phyloP scores from a whole-genome alignment of 257 asterid species.

The Solanum sitiens region DNA sequence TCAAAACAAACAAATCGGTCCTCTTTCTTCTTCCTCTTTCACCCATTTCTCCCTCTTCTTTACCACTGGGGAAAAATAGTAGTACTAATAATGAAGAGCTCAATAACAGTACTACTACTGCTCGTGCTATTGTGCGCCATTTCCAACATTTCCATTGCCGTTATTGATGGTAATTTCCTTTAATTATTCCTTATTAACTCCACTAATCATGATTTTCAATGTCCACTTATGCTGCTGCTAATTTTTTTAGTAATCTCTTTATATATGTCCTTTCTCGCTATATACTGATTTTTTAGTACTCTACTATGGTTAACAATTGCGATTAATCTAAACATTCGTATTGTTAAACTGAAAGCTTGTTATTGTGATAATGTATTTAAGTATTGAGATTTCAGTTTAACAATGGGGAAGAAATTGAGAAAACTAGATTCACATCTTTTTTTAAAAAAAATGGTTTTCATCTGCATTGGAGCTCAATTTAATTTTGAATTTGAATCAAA shows the following conservation, averaged over 20 bases:
- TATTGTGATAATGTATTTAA: not conserved
- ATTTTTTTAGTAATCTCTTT: not conserved
- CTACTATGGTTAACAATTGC: too few relatives aligned
- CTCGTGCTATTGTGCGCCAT: slow-evolving; percentile 37
- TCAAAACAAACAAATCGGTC: slow-evolving; percentile 8
- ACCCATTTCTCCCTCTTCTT: not conserved
- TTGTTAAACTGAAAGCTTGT: not conserved
- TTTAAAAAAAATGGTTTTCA: rapidly evolving
- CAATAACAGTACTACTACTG: slow-evolving; percentile 31
- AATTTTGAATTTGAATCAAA: too few relatives aligned
- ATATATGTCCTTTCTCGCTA: not conserved
- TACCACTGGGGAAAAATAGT: not conserved
- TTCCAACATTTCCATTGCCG: slow-evolving; percentile 29
- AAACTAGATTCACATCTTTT: not conserved
- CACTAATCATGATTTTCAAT: too few relatives aligned
- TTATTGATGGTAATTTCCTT: slow-evolving; percentile 54
- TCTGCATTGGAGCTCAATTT: not conserved
- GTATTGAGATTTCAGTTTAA: not conserved
- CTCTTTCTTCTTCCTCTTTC: not conserved
- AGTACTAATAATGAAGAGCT: not conserved
- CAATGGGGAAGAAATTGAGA: not conserved
- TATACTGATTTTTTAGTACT: not conserved
- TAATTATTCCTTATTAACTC: not conserved
- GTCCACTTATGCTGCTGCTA: too few relatives aligned
- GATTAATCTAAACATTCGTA: not conserved